phyloP scores from a whole-genome alignment of 352 stramenopile genomes.

The Pythium utonaiense region DNA sequence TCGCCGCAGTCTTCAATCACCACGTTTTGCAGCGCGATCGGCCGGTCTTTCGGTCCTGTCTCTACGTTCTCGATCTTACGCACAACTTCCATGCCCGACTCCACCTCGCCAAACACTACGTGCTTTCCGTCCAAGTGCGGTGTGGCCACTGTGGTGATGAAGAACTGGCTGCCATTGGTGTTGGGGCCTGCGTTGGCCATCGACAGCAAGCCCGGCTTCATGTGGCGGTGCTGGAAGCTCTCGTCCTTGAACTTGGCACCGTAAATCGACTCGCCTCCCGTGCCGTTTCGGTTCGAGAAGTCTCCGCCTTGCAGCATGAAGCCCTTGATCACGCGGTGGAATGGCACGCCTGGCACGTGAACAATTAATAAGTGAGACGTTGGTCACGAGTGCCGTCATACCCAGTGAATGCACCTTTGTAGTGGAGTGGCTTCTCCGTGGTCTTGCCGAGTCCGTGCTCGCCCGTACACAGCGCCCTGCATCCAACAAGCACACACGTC shows the following conservation, averaged over 20 bases:
- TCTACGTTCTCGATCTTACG: conserved; percentile 90
- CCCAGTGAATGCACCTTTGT: conserved; percentile 49
- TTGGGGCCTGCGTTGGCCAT: conserved; percentile 92
- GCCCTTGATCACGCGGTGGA: conserved; percentile 83
- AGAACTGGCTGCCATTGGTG: conserved; percentile 84
- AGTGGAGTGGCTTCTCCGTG: conserved; percentile 58
- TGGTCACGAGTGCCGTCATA: no score
- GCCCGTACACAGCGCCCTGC: conserved; percentile 53
- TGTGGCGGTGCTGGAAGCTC: conserved; percentile 94
- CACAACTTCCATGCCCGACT: conserved; percentile 64
- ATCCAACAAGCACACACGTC: background rate
- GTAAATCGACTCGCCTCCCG: conserved; percentile 85
- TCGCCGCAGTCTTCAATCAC: conserved; percentile 95
- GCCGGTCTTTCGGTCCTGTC: conserved; percentile 78
- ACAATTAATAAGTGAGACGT: no score
- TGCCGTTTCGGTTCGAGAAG: conserved; percentile 78
- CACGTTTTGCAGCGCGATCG: conserved; percentile 76
- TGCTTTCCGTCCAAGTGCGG: conserved; percentile 98
- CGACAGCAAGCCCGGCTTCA: conserved; percentile 89
- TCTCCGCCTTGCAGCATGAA: conserved; percentile 87
- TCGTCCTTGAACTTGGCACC: conserved; percentile 88
- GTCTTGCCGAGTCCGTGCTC: conserved; percentile 61
- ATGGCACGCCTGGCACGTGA: conserved; percentile 47
- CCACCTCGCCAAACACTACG: conserved; percentile 98
- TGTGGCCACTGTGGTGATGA: conserved; percentile 83